These are phyloP conservation scores for Ogataea hybrid DNA, from an alignment of 1,139 yeast species.

Conservation along the genomic window DNA sequence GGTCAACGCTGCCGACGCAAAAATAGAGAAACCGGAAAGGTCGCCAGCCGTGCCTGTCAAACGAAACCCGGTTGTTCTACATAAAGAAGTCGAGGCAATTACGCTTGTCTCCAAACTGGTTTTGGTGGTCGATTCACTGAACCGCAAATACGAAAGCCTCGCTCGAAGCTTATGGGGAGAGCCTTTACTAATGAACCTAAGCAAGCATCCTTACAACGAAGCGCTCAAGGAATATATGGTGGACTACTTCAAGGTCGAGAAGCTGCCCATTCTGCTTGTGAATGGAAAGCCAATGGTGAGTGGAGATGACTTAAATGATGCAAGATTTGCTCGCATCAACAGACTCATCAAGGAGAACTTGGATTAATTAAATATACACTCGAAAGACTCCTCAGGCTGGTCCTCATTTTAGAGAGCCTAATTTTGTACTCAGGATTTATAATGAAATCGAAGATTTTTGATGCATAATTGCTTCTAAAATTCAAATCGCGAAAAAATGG, in stretches of 20 bases:
- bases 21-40: background rate
- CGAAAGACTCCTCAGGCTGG: no score
- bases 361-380: background rate
- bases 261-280: slow-evolving; percentile 10
- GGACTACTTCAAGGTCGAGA: slow-evolving; percentile 6
- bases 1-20: slow-evolving; percentile 1
- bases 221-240: slow-evolving; percentile 2
- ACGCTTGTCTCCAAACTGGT: slow-evolving; percentile 6
- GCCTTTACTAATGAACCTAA: slow-evolving; percentile 8
- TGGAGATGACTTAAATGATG: slow-evolving; percentile 4
- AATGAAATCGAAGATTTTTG: background rate
- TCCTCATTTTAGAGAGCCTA: no score
- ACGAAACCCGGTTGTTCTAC: slow-evolving; percentile 1
- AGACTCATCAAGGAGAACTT: slow-evolving; percentile 3
- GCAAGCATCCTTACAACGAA: slow-evolving; percentile 7
- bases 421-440: no score
- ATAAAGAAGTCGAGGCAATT: slow-evolving; percentile 8
- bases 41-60: background rate
- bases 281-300: slow-evolving; percentile 4
- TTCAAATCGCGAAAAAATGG: slow-evolving; percentile 10
- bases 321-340: slow-evolving; percentile 4
- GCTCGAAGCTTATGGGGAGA: slow-evolving; percentile 6
- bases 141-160: background rate
- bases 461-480: background rate
- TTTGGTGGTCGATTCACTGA: slow-evolving; percentile 9